Base-by-base conservation (phyloP, 176 grass and related monocot genomes). In the Avena atlantica region DNA sequence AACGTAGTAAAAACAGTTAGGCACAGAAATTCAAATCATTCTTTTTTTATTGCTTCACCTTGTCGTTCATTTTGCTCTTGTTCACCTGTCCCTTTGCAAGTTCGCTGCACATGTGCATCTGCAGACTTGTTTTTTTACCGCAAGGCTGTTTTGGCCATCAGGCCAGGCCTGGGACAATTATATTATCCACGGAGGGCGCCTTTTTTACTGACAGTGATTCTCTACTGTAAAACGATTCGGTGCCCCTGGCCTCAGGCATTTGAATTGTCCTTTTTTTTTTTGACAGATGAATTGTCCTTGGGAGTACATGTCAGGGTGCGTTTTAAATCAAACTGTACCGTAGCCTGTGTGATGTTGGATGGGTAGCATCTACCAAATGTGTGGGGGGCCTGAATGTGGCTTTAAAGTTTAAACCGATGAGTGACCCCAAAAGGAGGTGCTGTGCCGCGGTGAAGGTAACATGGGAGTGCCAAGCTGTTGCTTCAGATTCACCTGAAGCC, bases 91-190 rank as follows among this genome's bases (percentile, higher is more conserved):
- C 69, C 81, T 91, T 85, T 81, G 86, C 79, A 53, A 15, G 81
- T 82, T 85, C 75, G 90, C 53, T 88, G 78, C 42, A 40, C 68
- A 37, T 80, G 58, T 16, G 67, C 78, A 34, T 73, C 89, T 79
- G 84, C 81, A 88, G 61, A 80, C 81, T 85, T 91, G 75, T 72
- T 88, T 89, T 89, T 89, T 86, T 73, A 88, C 87, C 79, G 65
- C 42, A 84, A 87, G 80, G 42, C 29, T 84, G 66, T 66, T 74
- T 45, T 50, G 82, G 71, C 34, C 5, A 8, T 12, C 58, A 8
- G n/a, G 21, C 13, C 58, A 8, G n/a, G 21, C 13, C 10, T 51
- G 16, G 12, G 17, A 51, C 53, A 58, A 21, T 49, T 29, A 48
- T 53, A 67, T 69, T 87, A 81, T 83, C 81, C 62, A 73, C 56